Evolutionary conservation across 225 moss, liverwort and hornwort genomes (phyloP), one percentile per base, ranked within the genome.

Genomic region (Physcomitrellopsis africana): DNA sequence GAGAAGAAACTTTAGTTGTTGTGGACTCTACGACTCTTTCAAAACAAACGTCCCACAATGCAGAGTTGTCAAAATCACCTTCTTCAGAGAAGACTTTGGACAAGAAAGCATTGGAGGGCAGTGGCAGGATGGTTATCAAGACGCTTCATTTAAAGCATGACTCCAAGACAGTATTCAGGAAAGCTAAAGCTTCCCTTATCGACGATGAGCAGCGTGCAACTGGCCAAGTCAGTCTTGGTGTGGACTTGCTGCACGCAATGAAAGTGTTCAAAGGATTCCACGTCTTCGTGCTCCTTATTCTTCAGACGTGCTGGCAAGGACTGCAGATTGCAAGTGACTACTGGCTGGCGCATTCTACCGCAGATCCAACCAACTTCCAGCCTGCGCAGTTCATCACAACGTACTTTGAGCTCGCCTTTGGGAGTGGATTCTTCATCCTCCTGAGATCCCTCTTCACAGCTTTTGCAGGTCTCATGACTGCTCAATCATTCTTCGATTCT

Each of bases 401-500:
- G 8, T 92, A 92, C 72, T 81, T 72, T 48, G 74, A 80, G 53
- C 79, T 92, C 44, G 79, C 86, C 17, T 65, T 90, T 60, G 72
- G 80, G 26, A 81, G 84, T 76, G 86, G 59, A 20, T 49, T 83
- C 64, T 81, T 88, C 27, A 81, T 86, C n/a, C 76, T 84, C n/a
- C 14, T 79, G 22, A 72, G 87, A 59, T 79, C 92, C 10, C 45
- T 89, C 48, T 52, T 87, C n/a, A 69, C 73, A 29, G 79, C 77
- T 6, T 76, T 81, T 67, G 61, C 77, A 42, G 92, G 92, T 7
- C 75, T 88, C 46, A 70, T 70, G 56, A 88, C 84, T 9, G 81
- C 81, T 1, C 89, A 92, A 59, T 81, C 87, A 62, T 90, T 89
- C 71, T 92, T 90, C 63, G 68, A 81, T 37, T 81, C 82, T 10